Percentiles rank a stretch among this genome's conserved stretches.
Evolutionary conservation across 306 rosid genomes (phyloP).

Genomic region (Fragaria vesca): DNA sequence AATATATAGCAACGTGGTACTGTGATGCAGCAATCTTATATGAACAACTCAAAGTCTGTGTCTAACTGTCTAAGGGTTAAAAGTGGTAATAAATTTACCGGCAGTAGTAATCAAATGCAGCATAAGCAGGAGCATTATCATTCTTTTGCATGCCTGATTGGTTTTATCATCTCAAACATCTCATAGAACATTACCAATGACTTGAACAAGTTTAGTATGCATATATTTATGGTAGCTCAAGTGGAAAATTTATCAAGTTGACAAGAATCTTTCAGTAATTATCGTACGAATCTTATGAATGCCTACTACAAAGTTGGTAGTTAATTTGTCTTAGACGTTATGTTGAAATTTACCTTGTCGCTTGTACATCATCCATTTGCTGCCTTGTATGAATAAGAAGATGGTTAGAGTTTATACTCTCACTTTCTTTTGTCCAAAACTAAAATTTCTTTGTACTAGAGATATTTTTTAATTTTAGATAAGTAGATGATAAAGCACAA

Average conservation of each 20-base stretch:
- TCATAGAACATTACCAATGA: constrained; percentile 2
- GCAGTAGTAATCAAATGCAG: neutral
- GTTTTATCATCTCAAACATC: neutral
- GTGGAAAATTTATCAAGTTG: neutral
- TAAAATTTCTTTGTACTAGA: neutral
- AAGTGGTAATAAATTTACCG: neutral
- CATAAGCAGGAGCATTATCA: neutral
- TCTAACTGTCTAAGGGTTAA: neutral
- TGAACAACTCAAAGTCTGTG: neutral
- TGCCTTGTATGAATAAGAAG: neutral
- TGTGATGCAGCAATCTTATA: constrained; percentile 7
- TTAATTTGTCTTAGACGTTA: neutral
- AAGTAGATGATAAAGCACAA: neutral
- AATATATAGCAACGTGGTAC: constrained; percentile 12
- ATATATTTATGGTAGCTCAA: neutral
- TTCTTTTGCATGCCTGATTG: neutral
- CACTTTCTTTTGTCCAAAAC: neutral
- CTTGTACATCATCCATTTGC: constrained; percentile 1
- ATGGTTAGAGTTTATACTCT: neutral
- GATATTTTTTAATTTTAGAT: neutral
- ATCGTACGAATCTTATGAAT: neutral
- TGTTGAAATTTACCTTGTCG: neutral
- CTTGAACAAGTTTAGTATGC: neutral
- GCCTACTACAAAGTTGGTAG: neutral
- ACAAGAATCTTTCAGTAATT: neutral